Base-by-base conservation (phyloP, 192 early-diverging fungal genomes). In the Umbelopsis sp. region DNA sequence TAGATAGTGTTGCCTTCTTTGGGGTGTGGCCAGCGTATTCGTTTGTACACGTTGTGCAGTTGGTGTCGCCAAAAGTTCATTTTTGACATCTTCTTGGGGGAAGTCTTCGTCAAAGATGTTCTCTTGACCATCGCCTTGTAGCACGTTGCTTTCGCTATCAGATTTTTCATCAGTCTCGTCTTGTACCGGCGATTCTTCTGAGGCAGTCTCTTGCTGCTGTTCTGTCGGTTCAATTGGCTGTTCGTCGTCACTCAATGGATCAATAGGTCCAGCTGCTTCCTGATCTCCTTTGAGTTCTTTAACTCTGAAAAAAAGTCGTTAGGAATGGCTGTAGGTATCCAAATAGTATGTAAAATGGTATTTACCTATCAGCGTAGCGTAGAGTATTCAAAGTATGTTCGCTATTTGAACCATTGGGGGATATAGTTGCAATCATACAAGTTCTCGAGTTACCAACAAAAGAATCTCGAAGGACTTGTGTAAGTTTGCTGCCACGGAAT, bases 341-440 rank as follows among this genome's bases (percentile, higher is more conserved):
- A 11, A 55, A 44, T 41, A 22, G 23, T 13, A 46, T 27, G 18
- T 3, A 27, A 0, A n/a, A 20, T n/a, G 2, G 4, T 49, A 6
- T 51, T 46, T 84, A 84, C 86, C 96, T 87, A 74, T 98, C 97
- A 15, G 98, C 95, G 75, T 99, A 99, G 33, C 97, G 89, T 48
- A 99, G 82, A 1, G 98, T 99, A 71, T 99, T 99, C 21, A 99
- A 81, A 0, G 95, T 94, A 75, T 99, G 95, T 68, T 99, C 98
- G 71, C 89, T 92, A 81, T 97, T 99, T 20, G 90, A 84, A n/a
- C 91, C 90, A 47, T 95, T 95, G 18, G 98, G 97, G 22, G 97
- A 97, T 44, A 99, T 91, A 6, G 95, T 99, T 2, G 98, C 98
- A 71, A 99, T 91, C 98, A 99, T 99, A 75, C 97, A 99, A 0